Conservation (phyloP, 2,329 filamentous ascomycete species). For the Exophiala lecanii-corni region DNA sequence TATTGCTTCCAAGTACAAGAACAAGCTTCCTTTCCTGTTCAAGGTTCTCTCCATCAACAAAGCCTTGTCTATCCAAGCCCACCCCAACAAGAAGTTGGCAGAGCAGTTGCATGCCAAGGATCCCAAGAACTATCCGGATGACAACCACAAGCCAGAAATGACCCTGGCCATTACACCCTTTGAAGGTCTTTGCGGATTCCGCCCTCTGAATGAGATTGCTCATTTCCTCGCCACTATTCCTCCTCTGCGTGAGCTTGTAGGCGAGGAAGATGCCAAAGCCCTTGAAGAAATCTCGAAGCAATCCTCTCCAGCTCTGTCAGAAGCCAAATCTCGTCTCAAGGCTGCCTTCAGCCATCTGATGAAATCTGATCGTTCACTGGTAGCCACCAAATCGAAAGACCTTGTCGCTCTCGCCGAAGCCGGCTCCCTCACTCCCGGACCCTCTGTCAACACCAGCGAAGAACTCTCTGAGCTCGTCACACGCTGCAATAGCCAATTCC, state of each 20-base stretch:
- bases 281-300: conserved; percentile 54
- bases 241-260: conserved; percentile 62
- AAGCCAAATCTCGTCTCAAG: conserved; percentile 75
- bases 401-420: conserved; percentile 65
- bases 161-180: conserved; percentile 96
- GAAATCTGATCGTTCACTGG: conserved; percentile 63
- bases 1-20: conserved; percentile 68
- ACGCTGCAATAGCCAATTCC: conserved; percentile 78
- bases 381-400: conserved; percentile 61
- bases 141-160: conserved; percentile 99
- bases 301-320: conserved; percentile 48
- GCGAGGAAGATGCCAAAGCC: conserved; percentile 56
- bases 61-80: conserved; percentile 93
- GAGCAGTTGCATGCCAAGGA: conserved; percentile 82
- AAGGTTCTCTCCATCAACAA: conserved; percentile 96
- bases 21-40: conserved; percentile 91
- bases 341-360: conserved; percentile 74
- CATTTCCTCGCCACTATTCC: conserved; percentile 71
- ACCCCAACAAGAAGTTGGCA: conserved; percentile 91
- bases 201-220: conserved; percentile 77
- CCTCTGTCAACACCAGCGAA: conserved; percentile 62
- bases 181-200: conserved; percentile 92
- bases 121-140: conserved; percentile 92
- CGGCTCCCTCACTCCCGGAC: conserved; percentile 36
- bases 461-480: conserved; percentile 72